phyloP scores from a whole-genome alignment of 306 rosid species.

The Senna tora region DNA sequence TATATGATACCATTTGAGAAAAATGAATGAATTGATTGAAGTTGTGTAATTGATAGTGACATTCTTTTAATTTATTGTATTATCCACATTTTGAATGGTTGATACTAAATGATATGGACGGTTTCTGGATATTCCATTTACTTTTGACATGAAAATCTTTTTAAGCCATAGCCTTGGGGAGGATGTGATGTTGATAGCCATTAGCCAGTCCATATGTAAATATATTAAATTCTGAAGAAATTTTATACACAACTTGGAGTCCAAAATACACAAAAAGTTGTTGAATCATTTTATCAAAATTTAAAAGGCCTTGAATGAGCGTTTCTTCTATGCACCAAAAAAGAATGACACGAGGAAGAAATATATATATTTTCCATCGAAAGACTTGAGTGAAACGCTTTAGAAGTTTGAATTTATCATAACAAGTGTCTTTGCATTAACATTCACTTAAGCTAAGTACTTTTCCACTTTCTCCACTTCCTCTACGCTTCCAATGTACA shows the following conservation, averaged over 20 bases:
- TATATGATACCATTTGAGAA: not conserved
- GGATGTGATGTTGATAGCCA: slow-evolving; percentile 1
- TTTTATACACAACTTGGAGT: not conserved
- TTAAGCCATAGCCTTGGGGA: not conserved
- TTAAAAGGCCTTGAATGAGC: not conserved
- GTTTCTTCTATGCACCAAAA: not conserved
- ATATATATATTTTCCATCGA: slow-evolving; percentile 23
- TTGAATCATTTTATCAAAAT: not conserved
- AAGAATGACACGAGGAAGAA: slow-evolving; percentile 20
- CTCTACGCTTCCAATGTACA: slow-evolving; percentile 84
- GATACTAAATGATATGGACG: not conserved
- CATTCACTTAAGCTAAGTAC: slow-evolving; percentile 66
- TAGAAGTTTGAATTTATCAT: slow-evolving; percentile 29
- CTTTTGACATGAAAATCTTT: not conserved
- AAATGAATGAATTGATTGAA: too few species aligned
- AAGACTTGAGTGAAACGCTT: slow-evolving; percentile 33
- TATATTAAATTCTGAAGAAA: not conserved
- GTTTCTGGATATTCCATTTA: slow-evolving; percentile 11
- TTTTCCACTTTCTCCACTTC: slow-evolving; percentile 95
- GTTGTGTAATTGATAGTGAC: not conserved
- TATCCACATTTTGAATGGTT: not conserved
- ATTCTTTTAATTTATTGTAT: not conserved
- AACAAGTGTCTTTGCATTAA: slow-evolving; percentile 33
- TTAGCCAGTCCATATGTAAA: not conserved
- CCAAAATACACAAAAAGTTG: slow-evolving; percentile 16